A percentile compares a stretch with the other conserved stretches of the same genome.
phyloP scores from a whole-genome alignment of 306 rosid species.

The Carpinus fangiana region DNA sequence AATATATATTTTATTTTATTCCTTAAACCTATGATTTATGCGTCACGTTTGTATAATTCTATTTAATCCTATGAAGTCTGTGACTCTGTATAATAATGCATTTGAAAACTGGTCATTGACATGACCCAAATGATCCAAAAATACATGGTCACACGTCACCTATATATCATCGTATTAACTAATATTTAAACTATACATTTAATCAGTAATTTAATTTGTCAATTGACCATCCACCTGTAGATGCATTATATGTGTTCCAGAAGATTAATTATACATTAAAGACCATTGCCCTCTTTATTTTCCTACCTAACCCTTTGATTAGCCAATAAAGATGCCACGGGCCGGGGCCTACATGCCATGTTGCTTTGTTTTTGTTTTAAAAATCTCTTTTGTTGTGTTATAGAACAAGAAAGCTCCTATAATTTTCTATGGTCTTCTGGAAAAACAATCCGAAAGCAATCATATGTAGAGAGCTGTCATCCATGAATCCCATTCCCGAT shows the following conservation, averaged over 20 bases:
- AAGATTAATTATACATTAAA: slow-evolving; percentile 6
- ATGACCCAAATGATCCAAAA: background rate
- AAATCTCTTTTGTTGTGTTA: background rate
- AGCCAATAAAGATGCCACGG: background rate
- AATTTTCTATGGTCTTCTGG: background rate
- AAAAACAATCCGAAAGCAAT: slow-evolving; percentile 18
- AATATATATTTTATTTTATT: background rate
- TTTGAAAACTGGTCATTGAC: background rate
- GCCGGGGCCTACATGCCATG: slow-evolving; percentile 35
- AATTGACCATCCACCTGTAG: slow-evolving; percentile 11
- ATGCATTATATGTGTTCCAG: background rate
- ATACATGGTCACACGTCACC: background rate
- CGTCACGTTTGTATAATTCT: too few relatives aligned
- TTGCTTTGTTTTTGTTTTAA: background rate
- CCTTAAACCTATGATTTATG: too few relatives aligned
- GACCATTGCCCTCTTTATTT: slow-evolving; percentile 6
- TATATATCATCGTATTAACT: background rate
- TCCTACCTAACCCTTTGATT: slow-evolving; percentile 17
- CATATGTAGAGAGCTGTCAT: slow-evolving; percentile 41
- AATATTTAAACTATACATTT: background rate
- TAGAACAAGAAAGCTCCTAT: background rate
- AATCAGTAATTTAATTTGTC: background rate
- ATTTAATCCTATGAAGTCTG: too few relatives aligned
- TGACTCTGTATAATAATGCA: background rate
- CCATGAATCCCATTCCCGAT: slow-evolving; percentile 27